phyloP scores from a whole-genome alignment of 2,329 filamentous ascomycete species.

The Diplodia intermedia region DNA sequence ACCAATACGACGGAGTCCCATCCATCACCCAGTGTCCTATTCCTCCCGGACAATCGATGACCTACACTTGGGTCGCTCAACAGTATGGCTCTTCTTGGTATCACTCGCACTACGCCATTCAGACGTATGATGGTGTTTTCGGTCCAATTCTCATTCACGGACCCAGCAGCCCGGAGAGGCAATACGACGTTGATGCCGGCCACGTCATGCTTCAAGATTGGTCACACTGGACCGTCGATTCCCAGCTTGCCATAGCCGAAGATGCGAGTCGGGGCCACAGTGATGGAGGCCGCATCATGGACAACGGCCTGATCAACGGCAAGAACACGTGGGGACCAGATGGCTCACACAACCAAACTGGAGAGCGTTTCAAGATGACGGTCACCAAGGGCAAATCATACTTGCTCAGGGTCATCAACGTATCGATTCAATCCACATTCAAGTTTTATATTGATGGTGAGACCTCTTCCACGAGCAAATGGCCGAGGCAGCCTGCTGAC shows the following conservation, averaged over 20 bases:
- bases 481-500: neutral
- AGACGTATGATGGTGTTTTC: constrained; percentile 48
- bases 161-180: constrained; percentile 42
- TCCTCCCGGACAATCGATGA: constrained; percentile 43
- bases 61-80: constrained; percentile 62
- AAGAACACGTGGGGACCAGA: constrained; percentile 59
- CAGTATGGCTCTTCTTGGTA: constrained; percentile 46
- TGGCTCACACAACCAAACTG: constrained; percentile 41
- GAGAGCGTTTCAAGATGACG: constrained; percentile 45
- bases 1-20: constrained; percentile 64
- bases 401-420: constrained; percentile 66
- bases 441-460: constrained; percentile 52
- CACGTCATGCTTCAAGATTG: constrained; percentile 51
- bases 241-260: constrained; percentile 34
- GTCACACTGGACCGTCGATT: constrained; percentile 43
- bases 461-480: neutral
- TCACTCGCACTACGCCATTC: constrained; percentile 42
- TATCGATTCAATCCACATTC: constrained; percentile 50
- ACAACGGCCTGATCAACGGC: constrained; percentile 62
- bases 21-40: constrained; percentile 53
- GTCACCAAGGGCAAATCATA: constrained; percentile 60
- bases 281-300: constrained; percentile 48
- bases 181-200: constrained; percentile 51
- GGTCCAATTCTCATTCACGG: constrained; percentile 51
- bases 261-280: constrained; percentile 42